These are phyloP conservation scores for Verbena officinalis DNA, from an alignment of 257 asterid genomes.

Conservation along the genomic window DNA sequence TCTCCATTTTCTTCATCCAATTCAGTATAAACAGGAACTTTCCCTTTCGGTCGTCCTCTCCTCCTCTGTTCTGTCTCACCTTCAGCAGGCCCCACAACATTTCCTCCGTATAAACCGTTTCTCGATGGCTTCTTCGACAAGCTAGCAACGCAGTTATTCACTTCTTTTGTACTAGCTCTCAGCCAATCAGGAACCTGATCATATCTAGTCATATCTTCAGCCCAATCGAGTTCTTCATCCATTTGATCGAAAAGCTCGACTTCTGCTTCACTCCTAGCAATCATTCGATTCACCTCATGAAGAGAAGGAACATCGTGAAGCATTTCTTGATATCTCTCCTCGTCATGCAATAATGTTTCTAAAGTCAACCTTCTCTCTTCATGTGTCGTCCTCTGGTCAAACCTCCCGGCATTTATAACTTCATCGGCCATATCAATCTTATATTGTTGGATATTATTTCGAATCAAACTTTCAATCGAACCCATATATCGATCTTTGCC, in stretches of 20 bases:
- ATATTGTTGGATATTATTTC: slow-evolving; percentile 96
- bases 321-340: slow-evolving; percentile 96
- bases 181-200: slow-evolving; percentile 96
- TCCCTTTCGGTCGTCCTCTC: slow-evolving; percentile 90
- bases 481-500: slow-evolving; percentile 97
- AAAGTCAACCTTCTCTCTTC: slow-evolving; percentile 97
- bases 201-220: slow-evolving; percentile 85
- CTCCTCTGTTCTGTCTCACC: slow-evolving; percentile 61
- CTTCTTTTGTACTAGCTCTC: slow-evolving; percentile 84
- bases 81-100: slow-evolving; percentile 53
- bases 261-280: slow-evolving; percentile 95
- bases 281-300: slow-evolving; percentile 97
- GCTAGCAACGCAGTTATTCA: slow-evolving; percentile 64
- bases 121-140: slow-evolving; percentile 84
- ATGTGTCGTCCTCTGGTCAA: slow-evolving; percentile 98
- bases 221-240: slow-evolving; percentile 98
- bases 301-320: slow-evolving; percentile 96
- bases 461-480: slow-evolving; percentile 92
- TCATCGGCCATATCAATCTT: slow-evolving; percentile 99
- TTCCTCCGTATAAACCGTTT: slow-evolving; percentile 57
- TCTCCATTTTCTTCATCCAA: slow-evolving; percentile 88
- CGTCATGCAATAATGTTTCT: slow-evolving; percentile 94
- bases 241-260: slow-evolving; percentile 95
- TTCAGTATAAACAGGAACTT: slow-evolving; percentile 88
- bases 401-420: slow-evolving; percentile 98